A percentile compares a stretch with the other conserved stretches of the same genome.
Conservation (phyloP, 768 basidiomycete genomes). For the Leccinellum albellum region DNA sequence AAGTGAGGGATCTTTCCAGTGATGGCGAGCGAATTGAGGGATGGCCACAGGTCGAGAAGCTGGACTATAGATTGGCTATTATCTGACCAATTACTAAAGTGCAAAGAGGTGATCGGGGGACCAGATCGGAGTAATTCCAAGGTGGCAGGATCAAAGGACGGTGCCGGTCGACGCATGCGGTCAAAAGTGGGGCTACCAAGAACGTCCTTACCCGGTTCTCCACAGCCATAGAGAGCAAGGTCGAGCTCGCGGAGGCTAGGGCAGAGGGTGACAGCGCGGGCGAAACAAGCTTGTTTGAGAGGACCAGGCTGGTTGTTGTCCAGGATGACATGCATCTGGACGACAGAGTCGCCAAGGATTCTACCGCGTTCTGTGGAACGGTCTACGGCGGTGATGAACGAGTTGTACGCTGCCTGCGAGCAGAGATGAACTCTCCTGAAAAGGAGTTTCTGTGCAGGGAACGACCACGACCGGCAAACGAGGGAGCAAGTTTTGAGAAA, state of each 20-base stretch:
- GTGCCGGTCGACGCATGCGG: slow-evolving; percentile 48
- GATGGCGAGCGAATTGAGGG: slow-evolving; percentile 52
- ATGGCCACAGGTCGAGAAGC: slow-evolving; percentile 62
- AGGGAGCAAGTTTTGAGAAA: slow-evolving; percentile 55
- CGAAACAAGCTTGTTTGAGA: slow-evolving; percentile 55
- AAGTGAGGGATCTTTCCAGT: slow-evolving; percentile 56
- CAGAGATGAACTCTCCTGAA: slow-evolving; percentile 56
- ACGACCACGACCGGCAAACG: slow-evolving; percentile 65
- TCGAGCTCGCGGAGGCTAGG: slow-evolving; percentile 55
- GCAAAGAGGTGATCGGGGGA: slow-evolving; percentile 49
- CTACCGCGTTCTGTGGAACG: slow-evolving; percentile 45
- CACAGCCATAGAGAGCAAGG: slow-evolving; percentile 58
- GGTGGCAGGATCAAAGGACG: slow-evolving; percentile 51
- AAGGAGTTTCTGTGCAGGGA: slow-evolving; percentile 59
- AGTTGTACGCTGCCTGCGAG: slow-evolving; percentile 48
- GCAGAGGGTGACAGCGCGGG: slow-evolving; percentile 53
- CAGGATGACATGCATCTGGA: slow-evolving; percentile 51
- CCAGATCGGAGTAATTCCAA: slow-evolving; percentile 51
- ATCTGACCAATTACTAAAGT: slow-evolving; percentile 71
- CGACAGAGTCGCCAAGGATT: slow-evolving; percentile 50
- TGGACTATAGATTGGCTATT: slow-evolving; percentile 53
- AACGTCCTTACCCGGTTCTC: slow-evolving; percentile 47
- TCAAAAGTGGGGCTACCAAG: slow-evolving; percentile 44
- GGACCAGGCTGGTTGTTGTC: slow-evolving; percentile 66
- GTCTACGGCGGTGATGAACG: slow-evolving; percentile 53